phyloP scores from a whole-genome alignment of 345 rosid species.

The Salix purpurea region DNA sequence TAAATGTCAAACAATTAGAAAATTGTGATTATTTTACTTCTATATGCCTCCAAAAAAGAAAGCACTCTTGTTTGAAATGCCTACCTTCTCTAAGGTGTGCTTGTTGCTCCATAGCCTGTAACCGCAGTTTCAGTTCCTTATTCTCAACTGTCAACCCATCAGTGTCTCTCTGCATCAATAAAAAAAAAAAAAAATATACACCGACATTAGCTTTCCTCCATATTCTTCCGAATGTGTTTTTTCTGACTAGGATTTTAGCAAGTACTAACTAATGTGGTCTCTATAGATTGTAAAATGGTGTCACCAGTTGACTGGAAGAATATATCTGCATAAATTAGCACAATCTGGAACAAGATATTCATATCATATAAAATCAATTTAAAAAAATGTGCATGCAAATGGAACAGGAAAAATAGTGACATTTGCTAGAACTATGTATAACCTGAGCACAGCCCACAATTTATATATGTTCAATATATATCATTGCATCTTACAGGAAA shows the following conservation, averaged over 20 bases:
- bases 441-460: neutral
- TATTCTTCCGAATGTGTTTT: neutral
- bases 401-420: neutral
- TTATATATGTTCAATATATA: neutral
- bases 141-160: constrained; percentile 59
- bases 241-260: neutral
- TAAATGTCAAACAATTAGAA: neutral
- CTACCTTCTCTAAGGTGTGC: constrained; percentile 71
- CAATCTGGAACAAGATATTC: neutral
- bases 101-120: constrained; percentile 76
- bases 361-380: neutral
- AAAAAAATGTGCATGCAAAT: neutral
- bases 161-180: constrained; percentile 54
- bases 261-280: neutral
- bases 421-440: neutral
- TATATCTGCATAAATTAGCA: neutral
- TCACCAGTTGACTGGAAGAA: neutral
- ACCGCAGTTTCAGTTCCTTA: constrained; percentile 65
- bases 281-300: neutral
- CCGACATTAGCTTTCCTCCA: neutral
- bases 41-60: neutral
- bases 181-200: neutral
- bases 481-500: neutral
- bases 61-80: neutral
- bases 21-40: neutral